Evolutionary conservation across 176 grass and related monocot genomes (phyloP).

Genomic region (Alloteropsis semialata): DNA sequence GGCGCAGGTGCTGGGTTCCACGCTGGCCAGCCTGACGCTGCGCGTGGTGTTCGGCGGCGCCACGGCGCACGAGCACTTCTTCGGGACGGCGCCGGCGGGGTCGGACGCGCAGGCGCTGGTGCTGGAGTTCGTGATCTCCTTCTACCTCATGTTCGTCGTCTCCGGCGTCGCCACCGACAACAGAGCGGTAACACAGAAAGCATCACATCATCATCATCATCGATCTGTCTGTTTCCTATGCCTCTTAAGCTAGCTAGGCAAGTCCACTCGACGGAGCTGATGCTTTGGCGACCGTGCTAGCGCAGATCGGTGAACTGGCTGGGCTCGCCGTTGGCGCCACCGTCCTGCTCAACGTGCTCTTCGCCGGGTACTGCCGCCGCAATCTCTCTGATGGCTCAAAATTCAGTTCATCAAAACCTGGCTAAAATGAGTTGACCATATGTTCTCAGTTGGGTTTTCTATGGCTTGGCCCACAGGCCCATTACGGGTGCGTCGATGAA

Average conservation of each 20-base stretch:
- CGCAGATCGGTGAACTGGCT: conserved; percentile 76
- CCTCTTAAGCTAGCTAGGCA: neutral
- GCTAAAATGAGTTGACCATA: neutral
- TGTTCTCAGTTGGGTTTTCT: neutral
- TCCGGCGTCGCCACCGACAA: conserved; percentile 89
- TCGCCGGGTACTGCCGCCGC: conserved; percentile 36
- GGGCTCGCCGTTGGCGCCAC: conserved; percentile 79
- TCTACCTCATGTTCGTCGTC: conserved; percentile 92
- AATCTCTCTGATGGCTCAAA: too few relatives aligned
- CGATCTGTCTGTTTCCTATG: neutral
- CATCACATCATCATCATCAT: neutral
- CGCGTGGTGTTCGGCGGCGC: conserved; percentile 59
- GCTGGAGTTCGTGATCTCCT: conserved; percentile 81
- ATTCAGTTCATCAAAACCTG: neutral
- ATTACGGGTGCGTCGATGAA: conserved; percentile 74
- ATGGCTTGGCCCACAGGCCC: conserved; percentile 7
- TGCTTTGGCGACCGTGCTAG: neutral
- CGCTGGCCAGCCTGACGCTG: conserved; percentile 59
- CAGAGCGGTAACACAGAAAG: conserved; percentile 41
- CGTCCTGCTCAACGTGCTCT: conserved; percentile 58
- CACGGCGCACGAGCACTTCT: conserved; percentile 41
- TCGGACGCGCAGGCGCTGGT: conserved; percentile 56
- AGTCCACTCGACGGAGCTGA: neutral
- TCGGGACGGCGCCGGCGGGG: conserved; percentile 58
- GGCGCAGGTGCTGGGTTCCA: conserved; percentile 64